Conservation (phyloP, 495 filamentous ascomycete genomes). For the Geoglossum glabrum region DNA sequence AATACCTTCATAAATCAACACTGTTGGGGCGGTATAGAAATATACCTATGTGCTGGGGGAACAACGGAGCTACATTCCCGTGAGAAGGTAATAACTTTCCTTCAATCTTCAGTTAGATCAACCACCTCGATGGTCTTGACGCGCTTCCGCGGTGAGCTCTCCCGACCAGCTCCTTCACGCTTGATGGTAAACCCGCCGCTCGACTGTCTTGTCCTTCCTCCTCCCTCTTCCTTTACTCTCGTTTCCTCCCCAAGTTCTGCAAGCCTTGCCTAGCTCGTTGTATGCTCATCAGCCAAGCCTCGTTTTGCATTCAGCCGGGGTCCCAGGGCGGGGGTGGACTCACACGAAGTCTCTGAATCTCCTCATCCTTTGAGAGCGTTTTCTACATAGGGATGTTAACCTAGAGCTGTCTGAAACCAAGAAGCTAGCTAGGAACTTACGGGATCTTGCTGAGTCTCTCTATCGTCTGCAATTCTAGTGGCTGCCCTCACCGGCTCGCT, state of each 20-base stretch:
- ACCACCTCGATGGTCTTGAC: constrained; percentile 2
- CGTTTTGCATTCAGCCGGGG: not conserved
- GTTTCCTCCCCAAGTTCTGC: not conserved
- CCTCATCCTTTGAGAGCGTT: not conserved
- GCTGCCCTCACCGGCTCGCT: not conserved
- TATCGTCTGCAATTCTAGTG: not conserved
- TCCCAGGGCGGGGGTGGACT: not conserved
- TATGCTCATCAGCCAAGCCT: not conserved
- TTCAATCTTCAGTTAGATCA: no score
- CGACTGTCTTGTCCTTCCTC: not conserved
- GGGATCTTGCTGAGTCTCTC: not conserved
- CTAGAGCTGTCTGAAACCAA: not conserved
- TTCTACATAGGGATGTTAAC: not conserved
- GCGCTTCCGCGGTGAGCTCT: not conserved
- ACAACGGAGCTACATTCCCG: no score
- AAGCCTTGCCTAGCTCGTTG: not conserved
- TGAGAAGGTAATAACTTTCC: no score
- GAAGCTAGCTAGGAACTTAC: not conserved
- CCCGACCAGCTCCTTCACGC: constrained; percentile 8
- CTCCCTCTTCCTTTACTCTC: not conserved
- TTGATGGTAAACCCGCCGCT: constrained; percentile 4
- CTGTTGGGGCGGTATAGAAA: no score
- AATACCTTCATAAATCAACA: no score
- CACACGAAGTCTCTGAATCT: not conserved
- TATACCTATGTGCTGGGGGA: no score